Base-by-base conservation (phyloP, 345 rosid species). In the Durio zibethinus region DNA sequence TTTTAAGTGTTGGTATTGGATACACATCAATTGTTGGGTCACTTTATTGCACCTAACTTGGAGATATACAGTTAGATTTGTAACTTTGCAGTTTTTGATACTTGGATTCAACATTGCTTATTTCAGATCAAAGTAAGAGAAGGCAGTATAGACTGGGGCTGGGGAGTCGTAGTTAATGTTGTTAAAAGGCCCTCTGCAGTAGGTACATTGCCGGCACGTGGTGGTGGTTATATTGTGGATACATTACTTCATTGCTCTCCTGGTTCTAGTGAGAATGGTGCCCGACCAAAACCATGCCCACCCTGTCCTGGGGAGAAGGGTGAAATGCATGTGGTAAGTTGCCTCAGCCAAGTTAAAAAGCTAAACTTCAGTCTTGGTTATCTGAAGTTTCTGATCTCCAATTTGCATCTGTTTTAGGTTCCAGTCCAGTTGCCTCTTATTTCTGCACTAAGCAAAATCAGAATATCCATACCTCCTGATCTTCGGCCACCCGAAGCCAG, bases 241-340 rank as follows among this genome's bases (percentile, higher is more conserved):
- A 96, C 93, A 61, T 83, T 93, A 78, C 99, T 96, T 83, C 92
- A 92, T 82, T 93, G 98, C 79, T 92, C 97, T 20, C 92, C 94
- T 81, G 94, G 89, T 79, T 75, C 92, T 11, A 89, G 88, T 79
- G 98, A 96, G 83, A 88, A 88, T 84, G 94, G 94, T 73, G 87
- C 91, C 57, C 87, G 93, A 77, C 95, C 98, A 80, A 96, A 90
- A 78, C 99, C 99, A 40, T 91, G 93, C 66, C 99, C 95, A 31
- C 97, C 99, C 31, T 88, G 80, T 79, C 90, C 93, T 67, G 99
- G 98, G 65, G 97, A 96, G 80, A 93, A 91, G 86, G 98, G 97
- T 63, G 97, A 96, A 88, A 96, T 96, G 99, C 97, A 96, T 81
- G 99, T 93, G 94, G 99, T 93, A 75, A 88, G 99, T 82, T 83